Percentiles rank a stretch among this genome's conserved stretches.
Evolutionary conservation across 129 eudicot genomes (phyloP).

Genomic region (Escallonia herrerae): DNA sequence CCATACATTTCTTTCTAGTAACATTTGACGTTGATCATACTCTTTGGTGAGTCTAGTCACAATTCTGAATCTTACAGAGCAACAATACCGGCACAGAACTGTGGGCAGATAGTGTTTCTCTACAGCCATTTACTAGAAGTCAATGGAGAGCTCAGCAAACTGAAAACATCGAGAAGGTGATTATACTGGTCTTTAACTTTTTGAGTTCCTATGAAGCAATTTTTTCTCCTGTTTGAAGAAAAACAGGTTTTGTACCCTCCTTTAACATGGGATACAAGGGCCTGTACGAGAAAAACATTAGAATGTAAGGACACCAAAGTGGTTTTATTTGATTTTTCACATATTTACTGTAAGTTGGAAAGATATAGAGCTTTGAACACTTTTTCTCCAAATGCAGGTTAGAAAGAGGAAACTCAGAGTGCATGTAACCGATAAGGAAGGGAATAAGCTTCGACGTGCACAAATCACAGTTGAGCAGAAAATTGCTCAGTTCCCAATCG

Average conservation of each 20-base stretch:
- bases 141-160: conserved; percentile 34
- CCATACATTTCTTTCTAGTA: background rate
- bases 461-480: conserved; percentile 19
- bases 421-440: conserved; percentile 15
- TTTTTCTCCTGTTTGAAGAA: background rate
- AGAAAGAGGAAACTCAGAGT: conserved; percentile 29
- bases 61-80: conserved; percentile 10
- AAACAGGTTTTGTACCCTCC: background rate
- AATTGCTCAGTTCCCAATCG: conserved; percentile 23
- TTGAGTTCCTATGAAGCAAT: background rate
- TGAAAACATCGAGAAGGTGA: conserved; percentile 27
- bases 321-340: background rate
- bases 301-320: background rate
- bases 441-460: conserved; percentile 13
- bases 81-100: conserved; percentile 16
- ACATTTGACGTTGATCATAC: background rate
- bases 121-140: conserved; percentile 32
- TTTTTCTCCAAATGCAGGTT: conserved; percentile 7
- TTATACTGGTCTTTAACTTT: background rate
- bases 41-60: background rate
- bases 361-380: too few relatives aligned
- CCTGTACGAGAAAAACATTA: background rate
- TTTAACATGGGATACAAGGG: background rate
- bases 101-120: conserved; percentile 37
- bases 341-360: background rate